phyloP scores from a whole-genome alignment of 768 basidiomycete species.

The Lactifluus piperatus region DNA sequence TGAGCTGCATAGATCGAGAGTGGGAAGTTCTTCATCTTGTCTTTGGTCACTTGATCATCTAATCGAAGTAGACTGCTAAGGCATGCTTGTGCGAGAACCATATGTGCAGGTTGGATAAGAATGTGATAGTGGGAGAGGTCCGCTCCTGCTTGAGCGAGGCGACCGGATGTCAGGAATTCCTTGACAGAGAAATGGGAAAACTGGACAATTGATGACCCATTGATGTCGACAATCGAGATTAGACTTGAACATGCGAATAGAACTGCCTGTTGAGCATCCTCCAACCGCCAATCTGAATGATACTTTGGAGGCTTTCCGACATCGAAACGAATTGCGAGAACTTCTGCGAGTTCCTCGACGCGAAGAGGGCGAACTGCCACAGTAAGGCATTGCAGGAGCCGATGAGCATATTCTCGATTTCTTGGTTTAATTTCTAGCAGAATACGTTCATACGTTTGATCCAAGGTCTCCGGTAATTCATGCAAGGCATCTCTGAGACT shows the following conservation, averaged over 20 bases:
- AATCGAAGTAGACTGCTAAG: too few species aligned
- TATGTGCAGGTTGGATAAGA: too few species aligned
- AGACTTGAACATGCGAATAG: not conserved
- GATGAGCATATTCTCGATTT: not conserved
- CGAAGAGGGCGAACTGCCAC: not conserved
- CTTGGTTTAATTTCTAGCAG: not conserved
- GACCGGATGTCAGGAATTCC: too few species aligned
- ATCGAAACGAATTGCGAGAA: not conserved
- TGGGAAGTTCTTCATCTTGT: too few species aligned
- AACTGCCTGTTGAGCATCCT: not conserved
- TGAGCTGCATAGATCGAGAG: too few species aligned
- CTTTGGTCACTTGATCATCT: too few species aligned
- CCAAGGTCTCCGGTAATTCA: not conserved
- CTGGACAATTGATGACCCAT: not conserved
- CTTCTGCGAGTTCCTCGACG: not conserved
- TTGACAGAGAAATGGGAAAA: too few species aligned
- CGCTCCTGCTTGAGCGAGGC: not conserved
- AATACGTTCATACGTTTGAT: not conserved
- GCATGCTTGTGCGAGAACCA: too few species aligned
- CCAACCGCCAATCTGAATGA: not conserved
- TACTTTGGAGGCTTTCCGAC: not conserved
- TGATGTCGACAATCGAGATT: not conserved
- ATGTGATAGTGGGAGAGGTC: not conserved
- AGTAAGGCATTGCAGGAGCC: not conserved
- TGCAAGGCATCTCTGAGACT: not conserved